Conservation (phyloP, 176 grass and related monocot species). For the Musa acuminata region DNA sequence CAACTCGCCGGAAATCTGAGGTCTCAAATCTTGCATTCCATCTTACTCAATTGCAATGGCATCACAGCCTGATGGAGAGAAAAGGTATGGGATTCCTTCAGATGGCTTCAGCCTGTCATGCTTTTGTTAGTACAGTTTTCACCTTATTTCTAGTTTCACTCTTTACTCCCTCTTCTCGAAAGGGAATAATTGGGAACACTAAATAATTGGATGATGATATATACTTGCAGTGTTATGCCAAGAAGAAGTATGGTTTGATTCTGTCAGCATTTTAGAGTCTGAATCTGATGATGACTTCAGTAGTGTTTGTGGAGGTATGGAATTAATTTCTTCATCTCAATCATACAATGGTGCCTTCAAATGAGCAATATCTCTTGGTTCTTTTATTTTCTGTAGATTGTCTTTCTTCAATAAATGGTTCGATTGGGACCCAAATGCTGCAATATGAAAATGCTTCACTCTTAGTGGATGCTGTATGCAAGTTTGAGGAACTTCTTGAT, state of each 20-base stretch:
- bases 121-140: not conserved
- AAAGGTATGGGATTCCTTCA: slow-evolving; percentile 40
- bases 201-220: not conserved
- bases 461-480: slow-evolving; percentile 47
- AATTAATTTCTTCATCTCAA: not conserved
- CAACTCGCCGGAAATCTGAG: slow-evolving; percentile 29
- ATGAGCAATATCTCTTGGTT: slow-evolving; percentile 3
- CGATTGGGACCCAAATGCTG: slow-evolving; percentile 38
- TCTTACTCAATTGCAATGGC: slow-evolving; percentile 83
- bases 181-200: not conserved
- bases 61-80: slow-evolving; percentile 67
- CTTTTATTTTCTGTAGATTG: slow-evolving; percentile 40
- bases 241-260: slow-evolving; percentile 95
- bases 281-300: slow-evolving; percentile 93
- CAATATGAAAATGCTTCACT: slow-evolving; percentile 59
- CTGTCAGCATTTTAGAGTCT: slow-evolving; percentile 76
- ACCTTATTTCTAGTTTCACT: not conserved
- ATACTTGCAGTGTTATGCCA: slow-evolving; percentile 59
- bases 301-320: slow-evolving; percentile 81
- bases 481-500: slow-evolving; percentile 49
- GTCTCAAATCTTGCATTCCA: slow-evolving; percentile 67
- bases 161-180: not conserved
- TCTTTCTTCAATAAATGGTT: slow-evolving; percentile 26
- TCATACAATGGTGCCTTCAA: slow-evolving; percentile 1
- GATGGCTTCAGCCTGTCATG: not conserved